phyloP scores from a whole-genome alignment of 2,329 filamentous ascomycete genomes.

The Exserohilum rostratum region DNA sequence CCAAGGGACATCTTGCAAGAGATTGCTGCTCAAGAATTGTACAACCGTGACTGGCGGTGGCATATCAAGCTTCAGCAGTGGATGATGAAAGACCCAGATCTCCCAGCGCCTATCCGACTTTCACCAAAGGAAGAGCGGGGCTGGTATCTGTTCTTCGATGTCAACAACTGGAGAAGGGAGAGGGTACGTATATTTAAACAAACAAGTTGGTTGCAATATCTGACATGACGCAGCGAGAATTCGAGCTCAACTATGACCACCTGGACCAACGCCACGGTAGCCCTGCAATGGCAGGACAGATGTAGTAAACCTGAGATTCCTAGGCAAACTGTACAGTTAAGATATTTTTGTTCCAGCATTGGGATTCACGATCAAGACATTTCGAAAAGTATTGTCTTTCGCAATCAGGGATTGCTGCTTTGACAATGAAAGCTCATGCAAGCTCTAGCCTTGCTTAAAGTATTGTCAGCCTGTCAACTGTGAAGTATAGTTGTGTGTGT shows the following conservation, averaged over 20 bases:
- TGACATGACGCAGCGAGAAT: constrained; percentile 52
- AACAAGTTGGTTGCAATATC: background rate
- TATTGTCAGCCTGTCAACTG: background rate
- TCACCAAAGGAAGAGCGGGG: constrained; percentile 57
- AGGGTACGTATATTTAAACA: constrained; percentile 43
- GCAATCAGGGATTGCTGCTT: background rate
- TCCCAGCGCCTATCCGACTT: constrained; percentile 51
- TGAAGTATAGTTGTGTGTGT: background rate
- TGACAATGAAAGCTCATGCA: background rate
- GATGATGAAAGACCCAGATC: constrained; percentile 61
- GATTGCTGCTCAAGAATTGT: constrained; percentile 67
- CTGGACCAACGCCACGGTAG: constrained; percentile 54
- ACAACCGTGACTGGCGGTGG: constrained; percentile 60
- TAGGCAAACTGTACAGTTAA: background rate
- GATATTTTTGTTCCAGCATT: background rate
- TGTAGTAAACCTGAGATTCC: constrained; percentile 15
- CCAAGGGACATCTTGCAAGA: constrained; percentile 70
- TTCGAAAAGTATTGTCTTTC: background rate
- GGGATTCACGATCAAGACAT: background rate
- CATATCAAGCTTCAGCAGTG: constrained; percentile 61
- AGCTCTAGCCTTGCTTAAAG: background rate
- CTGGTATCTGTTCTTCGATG: constrained; percentile 62
- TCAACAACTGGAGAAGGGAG: constrained; percentile 59
- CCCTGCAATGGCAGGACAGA: constrained; percentile 39
- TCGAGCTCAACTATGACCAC: constrained; percentile 59